Evolutionary conservation across 805 yeast genomes (phyloP), one percentile per base, ranked within the genome.

Genomic region (Candida awuae): DNA sequence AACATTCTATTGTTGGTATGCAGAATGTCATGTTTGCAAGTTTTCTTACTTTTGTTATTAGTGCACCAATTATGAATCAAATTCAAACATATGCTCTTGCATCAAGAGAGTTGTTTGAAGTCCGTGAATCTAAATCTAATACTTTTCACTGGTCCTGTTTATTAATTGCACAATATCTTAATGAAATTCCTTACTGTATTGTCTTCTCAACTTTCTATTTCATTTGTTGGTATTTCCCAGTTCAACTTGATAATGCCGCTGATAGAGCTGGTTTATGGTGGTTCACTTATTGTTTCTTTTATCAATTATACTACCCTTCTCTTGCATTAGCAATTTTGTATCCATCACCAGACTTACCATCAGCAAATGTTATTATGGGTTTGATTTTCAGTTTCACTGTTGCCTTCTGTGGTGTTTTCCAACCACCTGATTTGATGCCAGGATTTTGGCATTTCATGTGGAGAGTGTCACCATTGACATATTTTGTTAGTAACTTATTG

Each of bases 391-490:
- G 80, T 26, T 71, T 81, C 54, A 58, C 73, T 50, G 67, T 80
- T 41, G 63, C 78, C 17, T 82, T 83, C 63, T 70, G 83, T 56
- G 86, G 88, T 63, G 80, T 80, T 41, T 64, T 78, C 43, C 84
- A 78, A 52, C 74, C 77, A 14, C 61, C 61, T 6, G 29, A 44
- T 3, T 60, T 67, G 38, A 71, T 83, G 78, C 92, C 94, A 10
- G 77, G 84, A 1, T 84, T 84, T 66, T 84, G 94, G 94, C 76
- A 73, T 34, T 84, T 81, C 56, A 81, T 84, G 87, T 79, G 82
- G 72, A 72, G 81, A 48, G 68, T 67, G 16, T 78, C 84, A 19
- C 94, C 83, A 8, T 71, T 71, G 59, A 81, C 90, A 1, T 84
- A 84, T 54, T 73, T 80, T 56, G 64, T 84, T 42, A 76, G 74